Evolutionary conservation across 768 basidiomycete genomes (phyloP), one percentile per base, ranked within the genome.

Genomic region (Clitopilus passeckerianus): DNA sequence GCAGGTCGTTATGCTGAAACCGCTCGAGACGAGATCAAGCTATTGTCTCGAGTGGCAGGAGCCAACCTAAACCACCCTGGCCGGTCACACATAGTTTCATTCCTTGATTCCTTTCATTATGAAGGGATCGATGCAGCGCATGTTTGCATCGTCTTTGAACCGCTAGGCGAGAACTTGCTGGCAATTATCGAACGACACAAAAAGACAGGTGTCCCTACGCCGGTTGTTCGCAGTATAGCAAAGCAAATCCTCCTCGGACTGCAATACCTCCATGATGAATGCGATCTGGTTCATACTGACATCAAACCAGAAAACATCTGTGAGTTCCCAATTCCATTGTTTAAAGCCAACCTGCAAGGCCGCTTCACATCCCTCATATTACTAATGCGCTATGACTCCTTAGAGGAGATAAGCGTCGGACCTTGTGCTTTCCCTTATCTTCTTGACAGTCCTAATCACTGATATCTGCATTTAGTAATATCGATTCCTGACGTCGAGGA

Each of bases 241-340:
- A 91, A 82, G 72, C 95, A 97, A 71, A 78, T 96, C 53, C 80
- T 97, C 50, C 84, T 94, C 16, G 95, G 93, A 24, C 79, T 96
- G 59, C 87, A 95, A 70, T 97, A 95, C 71, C 84, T 97, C 12
- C 95, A 97, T 66, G 90, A 93, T 23, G 92, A 93, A 72, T 95
- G 93, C 72, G 86, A 91, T 68, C 82, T 96, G 41, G 92, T 95
- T 24, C 95, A 97, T 69, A 97, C 95, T 20, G 90, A 92, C 65
- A 89, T 95, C 60, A 95, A 97, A 73, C 95, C 94, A 58, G 95
- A 97, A 79, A 97, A 97, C 69, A 93, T 97, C 60, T 77, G 94
- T 95, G 69, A 79, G 93, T 79, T 54, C 52, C 44, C 58, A 30
- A 55, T 60, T 61, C 37, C 57, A 24, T 60, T 52, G 59, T 57